A percentile compares a stretch with the other conserved stretches of the same genome.
These are phyloP conservation scores for Trichoderma breve DNA, from an alignment of 2,329 filamentous ascomycete genomes.

Conservation along the genomic window DNA sequence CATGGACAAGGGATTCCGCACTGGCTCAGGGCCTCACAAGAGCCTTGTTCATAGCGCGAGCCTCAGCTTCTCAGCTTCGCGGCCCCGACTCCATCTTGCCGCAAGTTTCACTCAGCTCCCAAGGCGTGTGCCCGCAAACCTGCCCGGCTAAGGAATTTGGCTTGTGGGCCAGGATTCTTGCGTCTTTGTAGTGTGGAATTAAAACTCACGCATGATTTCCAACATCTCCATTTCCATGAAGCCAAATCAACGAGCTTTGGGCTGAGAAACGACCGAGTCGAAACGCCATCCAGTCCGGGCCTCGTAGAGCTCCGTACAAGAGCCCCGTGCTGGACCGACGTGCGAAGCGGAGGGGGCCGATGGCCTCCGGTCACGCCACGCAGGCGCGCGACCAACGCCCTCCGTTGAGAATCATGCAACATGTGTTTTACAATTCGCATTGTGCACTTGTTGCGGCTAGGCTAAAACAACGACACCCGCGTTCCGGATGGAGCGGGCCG, in stretches of 20 bases:
- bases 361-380: slow-evolving; percentile 13
- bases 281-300: background rate
- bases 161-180: background rate
- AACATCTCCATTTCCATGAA: background rate
- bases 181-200: background rate
- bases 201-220: background rate
- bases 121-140: background rate
- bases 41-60: background rate
- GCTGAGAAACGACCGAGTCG: background rate
- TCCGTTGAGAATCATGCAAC: background rate
- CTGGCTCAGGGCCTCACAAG: background rate
- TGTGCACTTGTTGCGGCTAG: background rate
- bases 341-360: slow-evolving; percentile 1
- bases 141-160: background rate
- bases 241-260: background rate
- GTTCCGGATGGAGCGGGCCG: background rate
- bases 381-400: slow-evolving; percentile 3
- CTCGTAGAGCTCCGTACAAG: slow-evolving; percentile 4
- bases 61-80: background rate
- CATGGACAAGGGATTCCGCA: background rate
- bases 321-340: background rate
- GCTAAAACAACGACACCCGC: background rate
- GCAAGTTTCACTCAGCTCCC: background rate
- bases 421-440: background rate
- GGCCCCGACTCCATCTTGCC: background rate